Evolutionary conservation across 805 yeast species (phyloP), one percentile per base, ranked within the genome.

Genomic region (Candida insectorum): DNA sequence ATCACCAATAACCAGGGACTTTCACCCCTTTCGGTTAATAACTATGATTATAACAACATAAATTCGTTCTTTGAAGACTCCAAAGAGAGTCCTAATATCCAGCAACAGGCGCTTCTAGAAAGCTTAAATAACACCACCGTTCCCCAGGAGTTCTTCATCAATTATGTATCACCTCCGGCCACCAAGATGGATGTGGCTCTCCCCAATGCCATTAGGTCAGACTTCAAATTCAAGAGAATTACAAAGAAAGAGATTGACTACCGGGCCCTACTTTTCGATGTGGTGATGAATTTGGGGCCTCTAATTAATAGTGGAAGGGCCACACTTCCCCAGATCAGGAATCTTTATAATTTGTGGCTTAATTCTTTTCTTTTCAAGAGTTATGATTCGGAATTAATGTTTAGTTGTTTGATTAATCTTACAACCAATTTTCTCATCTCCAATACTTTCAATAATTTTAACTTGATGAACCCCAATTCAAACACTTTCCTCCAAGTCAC

Each of bases 371-470:
- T 60, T 4, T 52, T 36, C 36, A 43, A 42, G 13, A 50, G 64
- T 5, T 49, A 34, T 33, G 28, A 24, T 8, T 48, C 54, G 10
- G 44, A 45, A 12, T 32, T 54, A 30, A 54, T 64, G 62, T 61
- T 62, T 38, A 54, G 56, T 45, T 60, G 66, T 32, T 54, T 64
- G 34, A 30, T 58, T 24, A 64, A 64, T 43, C 53, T 64, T 35
- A 58, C 67, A 25, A 60, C 69, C 9, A 64, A 64, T 42, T 64
- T 57, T 37, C 43, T 64, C 32, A 52, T 61, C 22, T 51, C 66
- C 24, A 63, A 55, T 29, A 45, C 44, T 23, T 48, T 58, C 31
- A 48, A 45, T 30, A 50, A 41, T 26, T 41, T 40, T 32, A 43
- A 40, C 18, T 28, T 37, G 9, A 25, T 37, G 1, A 20, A 33